Evolutionary conservation across 2,329 filamentous ascomycete genomes (phyloP), one percentile per base, ranked within the genome.

Genomic region (Tolypocladium ophioglossoides): DNA sequence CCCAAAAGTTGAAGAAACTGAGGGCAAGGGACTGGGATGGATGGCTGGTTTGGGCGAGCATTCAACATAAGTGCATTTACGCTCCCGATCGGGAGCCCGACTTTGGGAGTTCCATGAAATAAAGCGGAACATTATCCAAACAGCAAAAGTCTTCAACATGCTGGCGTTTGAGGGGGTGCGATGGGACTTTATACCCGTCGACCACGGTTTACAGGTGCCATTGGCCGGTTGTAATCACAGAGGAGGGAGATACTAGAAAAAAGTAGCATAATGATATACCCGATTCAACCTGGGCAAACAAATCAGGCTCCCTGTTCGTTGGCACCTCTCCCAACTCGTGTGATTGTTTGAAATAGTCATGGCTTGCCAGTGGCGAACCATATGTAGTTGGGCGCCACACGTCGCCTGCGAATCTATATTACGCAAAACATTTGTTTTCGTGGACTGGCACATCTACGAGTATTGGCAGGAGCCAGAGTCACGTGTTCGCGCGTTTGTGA

Each of bases 1-100:
- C 63, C 63, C 62, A 68, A 72, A 70, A 69, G 59, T 64, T 65
- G 61, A 68, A 59, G 56, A 63, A 63, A 62, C 38, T 65, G 60
- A 62, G 66, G 64, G 62, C 57, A 57, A 63, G 41, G 57, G 32
- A 52, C 51, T 52, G 53, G 51, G 54, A 55, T 57, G 56, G 61
- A 61, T 57, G 55, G 53, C 58, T 63, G 63, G 59, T 61, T 57
- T 32, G 44, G 67, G 66, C 68, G 67, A 62, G 64, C 67, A 71
- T 71, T 71, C 68, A 71, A 71, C 68, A 71, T 70, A 61, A 56
- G 68, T 66, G 67, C 68, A 66, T 67, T 66, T 65, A 65, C 61
- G 57, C 64, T 66, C 63, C 65, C 60, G 54, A 58, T 69, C 67
- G 60, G 64, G 63, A 62, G 63, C 55, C 59, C 58, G 59, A 54